Conservation (phyloP, 331 rosid species). For the Cydonia oblonga region DNA sequence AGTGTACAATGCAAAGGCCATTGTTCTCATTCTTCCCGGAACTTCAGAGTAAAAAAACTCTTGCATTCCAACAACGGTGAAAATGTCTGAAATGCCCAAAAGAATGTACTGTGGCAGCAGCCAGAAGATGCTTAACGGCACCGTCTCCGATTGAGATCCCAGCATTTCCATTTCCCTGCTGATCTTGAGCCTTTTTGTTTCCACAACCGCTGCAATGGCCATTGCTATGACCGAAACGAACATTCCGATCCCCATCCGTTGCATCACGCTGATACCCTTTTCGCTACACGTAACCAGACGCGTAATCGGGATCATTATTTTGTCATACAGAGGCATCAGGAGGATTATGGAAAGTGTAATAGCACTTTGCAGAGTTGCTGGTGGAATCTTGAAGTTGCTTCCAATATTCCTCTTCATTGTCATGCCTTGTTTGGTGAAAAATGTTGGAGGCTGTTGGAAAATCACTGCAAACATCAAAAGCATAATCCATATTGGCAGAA, state of each 20-base stretch:
- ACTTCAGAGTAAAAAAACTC: conserved; percentile 86
- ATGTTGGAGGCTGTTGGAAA: conserved; percentile 81
- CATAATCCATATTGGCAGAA: conserved; percentile 81
- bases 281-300: conserved; percentile 33
- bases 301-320: conserved; percentile 50
- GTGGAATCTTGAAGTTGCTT: conserved; percentile 63
- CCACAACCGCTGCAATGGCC: conserved; percentile 68
- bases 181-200: conserved; percentile 51
- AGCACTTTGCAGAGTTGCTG: conserved; percentile 89
- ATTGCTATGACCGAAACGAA: conserved; percentile 69
- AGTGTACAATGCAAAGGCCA: conserved; percentile 65
- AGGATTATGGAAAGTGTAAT: conserved; percentile 68
- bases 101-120: conserved; percentile 77
- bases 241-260: conserved; percentile 92
- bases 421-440: conserved; percentile 96
- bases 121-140: conserved; percentile 77
- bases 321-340: conserved; percentile 75
- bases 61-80: conserved; percentile 94
- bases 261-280: conserved; percentile 66
- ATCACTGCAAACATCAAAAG: conserved; percentile 90
- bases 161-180: conserved; percentile 20
- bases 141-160: conserved; percentile 23
- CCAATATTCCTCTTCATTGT: conserved; percentile 81
- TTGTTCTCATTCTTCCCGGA: conserved; percentile 66
- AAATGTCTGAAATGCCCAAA: conserved; percentile 77